Evolutionary conservation across 306 rosid genomes (phyloP), one percentile per base, ranked within the genome.

Genomic region (Glycine tomentella): DNA sequence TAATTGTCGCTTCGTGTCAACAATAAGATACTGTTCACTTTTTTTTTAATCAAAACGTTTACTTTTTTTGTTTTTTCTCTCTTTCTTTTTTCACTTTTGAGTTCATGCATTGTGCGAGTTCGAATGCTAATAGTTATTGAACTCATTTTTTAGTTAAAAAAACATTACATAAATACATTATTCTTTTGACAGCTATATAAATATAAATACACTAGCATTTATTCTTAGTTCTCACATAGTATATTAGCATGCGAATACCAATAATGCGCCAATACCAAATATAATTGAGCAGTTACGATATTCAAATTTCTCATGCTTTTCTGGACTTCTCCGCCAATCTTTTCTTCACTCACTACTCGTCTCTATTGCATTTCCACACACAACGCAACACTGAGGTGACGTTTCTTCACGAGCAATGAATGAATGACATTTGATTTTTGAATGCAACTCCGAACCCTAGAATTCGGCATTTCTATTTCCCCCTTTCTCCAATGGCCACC

Each of bases 401-500:
- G 55, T 20, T 78, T 78, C 75, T 38, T 78, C 75, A 66, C 14
- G 8, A 66, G 33, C 34, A 48, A 46, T 61, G 80, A 16, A 49
- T 36, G 44, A 38, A 5, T 61, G 11, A 11, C 3, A 64, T 36
- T 66, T 50, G 52, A 64, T 33, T n/a, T 42, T 42, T 42, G 46
- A 42, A 42, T 42, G 44, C 44, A 38, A 1, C 33, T 49, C 69
- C 8, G 1, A 83, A 77, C 75, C 75, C 86, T 69, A 82, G 14
- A 31, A 51, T 14, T 78, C 5, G 0, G 8, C 42, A 42, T 25
- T 78, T 14, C 2, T 15, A 16, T 57, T 67, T 67, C 25, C 14
- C 48, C 57, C 8, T 5, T 33, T 7, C 56, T 14, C 9, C 48
- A 40, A 93, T 93, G 98, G 99, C 99, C 66, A 89, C 97, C 10